phyloP scores from a whole-genome alignment of 805 yeast genomes.

The Sugiyamaella marilandica region DNA sequence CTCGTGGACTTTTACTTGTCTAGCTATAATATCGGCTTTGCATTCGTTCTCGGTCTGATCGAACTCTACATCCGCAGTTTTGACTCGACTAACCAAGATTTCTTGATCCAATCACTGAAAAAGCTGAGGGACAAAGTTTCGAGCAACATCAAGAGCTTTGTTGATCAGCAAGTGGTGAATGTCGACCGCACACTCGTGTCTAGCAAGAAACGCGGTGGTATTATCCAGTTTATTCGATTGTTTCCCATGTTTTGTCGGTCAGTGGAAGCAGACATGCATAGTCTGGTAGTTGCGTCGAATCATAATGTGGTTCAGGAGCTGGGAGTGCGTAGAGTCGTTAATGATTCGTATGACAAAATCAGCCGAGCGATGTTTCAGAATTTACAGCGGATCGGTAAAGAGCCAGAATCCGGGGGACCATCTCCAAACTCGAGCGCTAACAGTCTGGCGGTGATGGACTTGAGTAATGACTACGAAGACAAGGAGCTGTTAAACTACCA shows the following conservation, averaged over 20 bases:
- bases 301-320: slow-evolving; percentile 3
- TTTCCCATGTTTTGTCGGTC: slow-evolving; percentile 44
- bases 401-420: slow-evolving; percentile 18
- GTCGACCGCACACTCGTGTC: slow-evolving; percentile 38
- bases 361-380: slow-evolving; percentile 31
- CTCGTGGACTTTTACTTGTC: slow-evolving; percentile 35
- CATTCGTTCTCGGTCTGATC: slow-evolving; percentile 40
- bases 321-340: slow-evolving; percentile 20
- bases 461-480: slow-evolving; percentile 26
- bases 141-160: slow-evolving; percentile 54
- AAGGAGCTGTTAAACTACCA: slow-evolving; percentile 39
- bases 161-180: slow-evolving; percentile 48
- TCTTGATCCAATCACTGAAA: slow-evolving; percentile 45
- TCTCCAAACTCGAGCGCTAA: slow-evolving; percentile 11
- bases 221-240: slow-evolving; percentile 43
- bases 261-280: slow-evolving; percentile 33
- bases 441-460: slow-evolving; percentile 5
- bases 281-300: background rate
- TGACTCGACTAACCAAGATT: slow-evolving; percentile 61
- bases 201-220: slow-evolving; percentile 38
- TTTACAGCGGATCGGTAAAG: slow-evolving; percentile 28
- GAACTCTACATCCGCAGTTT: slow-evolving; percentile 38
- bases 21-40: slow-evolving; percentile 39
- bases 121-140: slow-evolving; percentile 49
- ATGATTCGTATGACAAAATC: slow-evolving; percentile 30